phyloP scores from a whole-genome alignment of 1,284 basidiomycete genomes.

The Ceratobasidium theobromae region DNA sequence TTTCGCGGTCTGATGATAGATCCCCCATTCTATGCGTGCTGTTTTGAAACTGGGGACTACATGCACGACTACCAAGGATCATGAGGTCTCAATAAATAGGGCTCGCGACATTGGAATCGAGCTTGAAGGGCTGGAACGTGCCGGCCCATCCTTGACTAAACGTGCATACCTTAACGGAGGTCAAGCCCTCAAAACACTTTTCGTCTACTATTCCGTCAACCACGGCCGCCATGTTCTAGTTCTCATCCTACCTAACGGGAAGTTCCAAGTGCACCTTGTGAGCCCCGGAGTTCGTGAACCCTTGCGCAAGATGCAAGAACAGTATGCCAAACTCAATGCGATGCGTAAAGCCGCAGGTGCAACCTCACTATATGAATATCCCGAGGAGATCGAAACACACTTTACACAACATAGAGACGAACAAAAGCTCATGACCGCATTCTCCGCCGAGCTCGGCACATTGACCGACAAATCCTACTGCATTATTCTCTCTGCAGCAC shows the following conservation, averaged over 20 bases:
- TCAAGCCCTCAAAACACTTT: constrained; percentile 74
- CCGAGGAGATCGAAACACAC: constrained; percentile 66
- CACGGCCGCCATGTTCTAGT: constrained; percentile 87
- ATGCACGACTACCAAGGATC: constrained; percentile 68
- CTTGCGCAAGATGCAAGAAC: constrained; percentile 72
- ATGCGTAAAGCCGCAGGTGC: constrained; percentile 41
- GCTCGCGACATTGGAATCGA: constrained; percentile 86
- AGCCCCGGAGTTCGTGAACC: constrained; percentile 87
- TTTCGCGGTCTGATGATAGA: constrained; percentile 48
- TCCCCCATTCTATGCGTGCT: constrained; percentile 84
- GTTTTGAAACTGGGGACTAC: constrained; percentile 83
- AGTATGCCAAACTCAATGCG: constrained; percentile 62
- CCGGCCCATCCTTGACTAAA: constrained; percentile 58
- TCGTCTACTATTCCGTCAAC: constrained; percentile 80
- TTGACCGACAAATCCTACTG: constrained; percentile 69
- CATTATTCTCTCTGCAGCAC: constrained; percentile 83
- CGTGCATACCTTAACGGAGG: constrained; percentile 79
- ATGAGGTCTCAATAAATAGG: constrained; percentile 71
- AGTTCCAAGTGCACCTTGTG: constrained; percentile 83
- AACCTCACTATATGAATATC: constrained; percentile 62
- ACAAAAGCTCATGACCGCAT: constrained; percentile 76
- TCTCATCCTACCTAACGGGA: constrained; percentile 75
- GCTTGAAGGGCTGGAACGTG: constrained; percentile 76
- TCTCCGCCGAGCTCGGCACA: constrained; percentile 82
- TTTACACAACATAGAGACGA: constrained; percentile 82